Evolutionary conservation across 495 filamentous ascomycete genomes (phyloP), one percentile per base, ranked within the genome.

Genomic region (Daldinia loculata): DNA sequence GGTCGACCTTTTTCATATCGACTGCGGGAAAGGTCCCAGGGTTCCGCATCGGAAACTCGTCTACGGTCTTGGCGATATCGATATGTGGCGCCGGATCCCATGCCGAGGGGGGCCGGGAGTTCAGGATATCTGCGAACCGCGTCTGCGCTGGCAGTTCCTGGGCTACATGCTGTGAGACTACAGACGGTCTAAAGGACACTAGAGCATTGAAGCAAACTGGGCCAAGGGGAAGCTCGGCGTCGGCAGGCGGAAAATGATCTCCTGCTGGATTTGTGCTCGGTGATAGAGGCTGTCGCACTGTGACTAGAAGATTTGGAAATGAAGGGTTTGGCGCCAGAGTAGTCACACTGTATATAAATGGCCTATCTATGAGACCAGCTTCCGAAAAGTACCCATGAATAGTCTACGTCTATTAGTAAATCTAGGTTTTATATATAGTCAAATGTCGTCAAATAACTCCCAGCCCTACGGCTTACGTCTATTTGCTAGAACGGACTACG

Each of bases 311-410:
- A 19, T 88, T 89, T 75, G 80, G 83, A 76, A 89, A 91, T 56
- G 81, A 83, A 27, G 81, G 80, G 4, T 89, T 87, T 58, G 87
- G 78, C 30, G 87, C 81, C 38, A 91, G 72, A 17, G 81, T 82
- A 8, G 81, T 81, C 9, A 89, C 84, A 5, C 78, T 78, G 78
- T 90, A 92, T 56, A 89, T 76, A 74, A 88, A 92, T 4, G 89
- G 89, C 2, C 85, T 79, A 68, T 87, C 81, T 1, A 76, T 51
- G 9, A 72, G 69, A 6, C 88, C 90, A 4, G 77, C 74, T 1
- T 87, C 77, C n/a, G 89, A 88, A 75, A 93, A 93, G 78, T 83
- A 88, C 4, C 90, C 90, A 27, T 89, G 86, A 61, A 91, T 87
- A 56, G 89, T 85, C 90, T 92, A 56, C 34, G 11, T 52, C 24